Base-by-base conservation (phyloP, 371 early-diverging fungal genomes). In the Mortierella sp. region DNA sequence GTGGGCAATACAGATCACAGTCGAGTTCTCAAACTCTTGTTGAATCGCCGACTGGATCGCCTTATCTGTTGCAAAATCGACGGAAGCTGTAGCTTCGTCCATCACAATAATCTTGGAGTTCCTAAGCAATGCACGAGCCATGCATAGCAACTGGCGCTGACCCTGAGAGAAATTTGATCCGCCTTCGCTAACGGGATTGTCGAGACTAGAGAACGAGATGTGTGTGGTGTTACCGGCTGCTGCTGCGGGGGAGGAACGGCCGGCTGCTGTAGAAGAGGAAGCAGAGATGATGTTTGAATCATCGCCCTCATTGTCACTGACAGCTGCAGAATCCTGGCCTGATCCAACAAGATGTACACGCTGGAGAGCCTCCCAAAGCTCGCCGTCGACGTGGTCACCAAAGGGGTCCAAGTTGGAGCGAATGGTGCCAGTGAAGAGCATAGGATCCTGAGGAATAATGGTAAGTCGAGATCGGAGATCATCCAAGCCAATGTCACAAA, bases 61-160 rank as follows among this genome's bases (percentile, higher is more conserved):
- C 39, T 71, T 78, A 77, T 92, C 94, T 3, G 93, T 90, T 20
- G 87, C 87, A 73, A 89, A 89, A 72, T 95, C 95, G 5, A 94
- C 90, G 10, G 87, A 87, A 0, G 97, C 93, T 0, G 96, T 96
- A 0, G 97, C 95, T 84, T 96, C 96, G 73, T 94, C 95, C 86
- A 95, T 87, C 62, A 96, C 87, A 45, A 94, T 91, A 63, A 90
- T 86, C 76, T 86, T 77, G 32, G 91, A 86, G 63, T 87, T 83
- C 30, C 87, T 76, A 24, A 96, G 77, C 60, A 96, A 77, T 5
- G 96, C 95, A 61, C 96, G 90, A 2, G 94, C 94, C 45, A 97
- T 84, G 40, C 94, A 91, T 54, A 97, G 80, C 64, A 96, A 78
- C 80, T 97, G 97, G 18, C 92, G 87, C 73, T 97, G 94, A 8